Evolutionary conservation across 345 rosid species (phyloP), one percentile per base, ranked within the genome.

Genomic region (Bruguiera sexangula): DNA sequence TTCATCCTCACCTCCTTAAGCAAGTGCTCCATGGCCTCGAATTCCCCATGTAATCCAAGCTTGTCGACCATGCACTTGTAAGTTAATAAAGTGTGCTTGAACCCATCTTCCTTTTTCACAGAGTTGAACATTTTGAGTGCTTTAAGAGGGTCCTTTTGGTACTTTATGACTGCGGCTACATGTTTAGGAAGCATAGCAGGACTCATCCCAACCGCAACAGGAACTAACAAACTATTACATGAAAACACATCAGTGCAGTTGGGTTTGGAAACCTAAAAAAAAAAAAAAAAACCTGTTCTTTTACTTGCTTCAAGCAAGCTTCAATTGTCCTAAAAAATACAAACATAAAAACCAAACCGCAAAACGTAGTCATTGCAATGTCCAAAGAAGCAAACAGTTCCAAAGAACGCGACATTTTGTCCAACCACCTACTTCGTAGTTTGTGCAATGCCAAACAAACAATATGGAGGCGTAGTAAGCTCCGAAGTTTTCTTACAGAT

Each of bases 81-180:
- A 62, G 96, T 92, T 19, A 79, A 78, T 68, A 87, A 60, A 2
- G 83, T 89, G 71, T 92, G 99, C 84, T 87, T 83, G 79, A 86
- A 89, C 22, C 85, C 86, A 50, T 75, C 86, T 74, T 87, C 93
- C 50, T 73, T 84, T 63, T 84, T 86, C 75, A 86, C 86, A 21
- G 88, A 86, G 81, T 87, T 81, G 88, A 95, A 92, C 75, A 92
- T 80, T 69, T 86, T 80, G 65, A 90, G 77, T 5, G 96, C 99
- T 80, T 78, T 88, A 29, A 84, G 69, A 0, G 93, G 89, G 75
- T 90, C 84, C 62, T 75, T 86, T 75, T 88, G 97, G 80, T 79
- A 78, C 81, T 85, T 89, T 56, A 89, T 80, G 34, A 91, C 90
- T 1, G 92, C 86, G 18, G 84, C 85, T 63, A 90, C 99, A 82